These are phyloP conservation scores for Globisporangium perplexum DNA, from an alignment of 352 stramenopile species.

Conservation along the genomic window DNA sequence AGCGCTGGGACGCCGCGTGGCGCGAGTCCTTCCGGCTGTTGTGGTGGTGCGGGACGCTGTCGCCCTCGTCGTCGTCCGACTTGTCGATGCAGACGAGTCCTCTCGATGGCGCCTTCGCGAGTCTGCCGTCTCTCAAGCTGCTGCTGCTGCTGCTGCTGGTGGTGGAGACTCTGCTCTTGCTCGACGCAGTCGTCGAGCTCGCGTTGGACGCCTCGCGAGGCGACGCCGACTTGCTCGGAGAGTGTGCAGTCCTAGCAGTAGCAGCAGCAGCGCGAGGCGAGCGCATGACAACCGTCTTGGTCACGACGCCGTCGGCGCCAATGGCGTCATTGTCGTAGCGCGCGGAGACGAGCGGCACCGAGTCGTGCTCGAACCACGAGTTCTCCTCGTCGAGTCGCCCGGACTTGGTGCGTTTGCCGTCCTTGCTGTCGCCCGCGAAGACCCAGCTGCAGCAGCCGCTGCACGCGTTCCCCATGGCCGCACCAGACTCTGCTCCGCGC, in stretches of 20 bases:
- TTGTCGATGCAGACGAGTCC: conserved; percentile 14
- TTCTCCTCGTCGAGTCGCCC: conserved; percentile 19
- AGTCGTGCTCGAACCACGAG: conserved; percentile 62
- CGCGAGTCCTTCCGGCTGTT: conserved; percentile 3
- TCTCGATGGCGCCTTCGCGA: conserved; percentile 10
- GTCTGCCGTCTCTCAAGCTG: neutral
- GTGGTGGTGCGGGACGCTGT: neutral
- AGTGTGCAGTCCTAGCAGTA: neutral
- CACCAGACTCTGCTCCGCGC: too few species aligned
- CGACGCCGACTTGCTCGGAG: neutral
- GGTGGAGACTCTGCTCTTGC: neutral
- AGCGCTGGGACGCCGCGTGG: conserved; percentile 5
- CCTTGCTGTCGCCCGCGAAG: conserved; percentile 7
- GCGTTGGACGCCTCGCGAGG: neutral
- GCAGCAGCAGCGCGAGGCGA: conserved; percentile 17
- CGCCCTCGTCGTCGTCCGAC: conserved; percentile 9
- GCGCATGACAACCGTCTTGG: conserved; percentile 50
- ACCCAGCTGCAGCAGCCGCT: conserved; percentile 15
- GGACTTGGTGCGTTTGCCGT: conserved; percentile 7
- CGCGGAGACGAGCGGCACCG: conserved; percentile 46
- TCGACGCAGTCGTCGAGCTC: neutral
- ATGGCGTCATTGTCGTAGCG: conserved; percentile 28
- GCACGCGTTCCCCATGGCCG: conserved; percentile 17
- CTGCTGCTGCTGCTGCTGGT: neutral
- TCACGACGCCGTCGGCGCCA: conserved; percentile 30